phyloP scores from a whole-genome alignment of 2,329 filamentous ascomycete genomes.

The Colletotrichum sansevieriae region DNA sequence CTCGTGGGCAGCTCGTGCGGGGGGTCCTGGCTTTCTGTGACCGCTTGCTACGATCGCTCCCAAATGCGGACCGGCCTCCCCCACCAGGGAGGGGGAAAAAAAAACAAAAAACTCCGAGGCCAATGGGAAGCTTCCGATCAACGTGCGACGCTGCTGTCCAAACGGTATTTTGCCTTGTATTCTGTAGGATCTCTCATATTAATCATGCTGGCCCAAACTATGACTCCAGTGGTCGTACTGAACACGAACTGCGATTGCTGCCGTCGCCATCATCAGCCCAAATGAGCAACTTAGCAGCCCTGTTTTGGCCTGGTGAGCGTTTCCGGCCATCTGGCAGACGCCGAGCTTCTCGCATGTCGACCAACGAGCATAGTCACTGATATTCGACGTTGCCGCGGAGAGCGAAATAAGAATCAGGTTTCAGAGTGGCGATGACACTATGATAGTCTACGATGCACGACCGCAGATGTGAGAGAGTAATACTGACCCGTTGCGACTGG shows the following conservation, averaged over 20 bases:
- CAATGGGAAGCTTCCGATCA: slow-evolving; percentile 11
- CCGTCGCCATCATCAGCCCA: neutral
- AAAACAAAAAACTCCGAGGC: neutral
- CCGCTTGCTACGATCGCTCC: no score
- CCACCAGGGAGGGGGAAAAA: no score
- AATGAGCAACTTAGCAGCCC: no score
- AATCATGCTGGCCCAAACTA: neutral
- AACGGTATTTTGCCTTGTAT: neutral
- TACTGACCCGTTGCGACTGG: neutral
- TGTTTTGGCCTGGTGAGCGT: no score
- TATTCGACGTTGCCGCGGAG: no score
- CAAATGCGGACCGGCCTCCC: no score
- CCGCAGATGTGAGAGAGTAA: slow-evolving; percentile 13
- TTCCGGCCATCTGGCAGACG: no score
- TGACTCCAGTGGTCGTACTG: neutral
- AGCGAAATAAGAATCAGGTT: neutral
- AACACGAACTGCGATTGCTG: no score
- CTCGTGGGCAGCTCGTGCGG: slow-evolving; percentile 11
- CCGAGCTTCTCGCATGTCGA: no score
- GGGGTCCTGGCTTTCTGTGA: slow-evolving; percentile 6
- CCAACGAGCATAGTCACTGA: no score
- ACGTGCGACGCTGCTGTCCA: neutral
- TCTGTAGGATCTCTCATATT: neutral
- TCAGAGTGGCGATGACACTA: neutral
- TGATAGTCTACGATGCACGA: slow-evolving; percentile 8